These are phyloP conservation scores for Apiospora phragmitis DNA, from an alignment of 2,329 filamentous ascomycete genomes.

Conservation along the genomic window DNA sequence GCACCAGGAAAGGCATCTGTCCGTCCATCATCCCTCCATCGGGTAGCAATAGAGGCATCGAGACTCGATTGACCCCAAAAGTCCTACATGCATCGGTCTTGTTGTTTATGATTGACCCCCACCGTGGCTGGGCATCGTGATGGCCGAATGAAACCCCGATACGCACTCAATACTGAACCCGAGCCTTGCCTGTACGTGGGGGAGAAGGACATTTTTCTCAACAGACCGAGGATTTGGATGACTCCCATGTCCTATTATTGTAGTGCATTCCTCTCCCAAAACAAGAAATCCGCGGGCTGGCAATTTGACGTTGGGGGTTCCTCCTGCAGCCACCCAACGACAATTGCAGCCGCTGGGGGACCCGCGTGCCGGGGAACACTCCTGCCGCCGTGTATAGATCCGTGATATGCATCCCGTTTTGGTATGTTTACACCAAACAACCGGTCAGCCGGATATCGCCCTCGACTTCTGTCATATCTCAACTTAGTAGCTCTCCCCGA, in stretches of 20 bases:
- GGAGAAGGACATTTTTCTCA: neutral
- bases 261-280: neutral
- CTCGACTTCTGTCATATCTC: neutral
- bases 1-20: neutral
- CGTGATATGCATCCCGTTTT: no score
- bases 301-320: neutral
- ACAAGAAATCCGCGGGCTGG: neutral
- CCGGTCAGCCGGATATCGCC: conserved; percentile 3
- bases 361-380: neutral
- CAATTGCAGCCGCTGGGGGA: no score
- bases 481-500: neutral
- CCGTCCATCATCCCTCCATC: neutral
- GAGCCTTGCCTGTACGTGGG: neutral
- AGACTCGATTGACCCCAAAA: neutral
- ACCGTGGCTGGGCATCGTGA: neutral
- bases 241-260: no score
- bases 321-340: neutral
- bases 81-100: neutral
- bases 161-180: neutral
- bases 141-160: neutral
- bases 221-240: neutral
- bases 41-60: neutral
- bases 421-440: neutral
- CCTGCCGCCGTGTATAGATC: neutral
- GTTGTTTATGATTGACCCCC: neutral